Percentiles rank a stretch among this genome's conserved stretches.
Conservation (phyloP, 176 grass and related monocot species). For the Zoysia japonica region DNA sequence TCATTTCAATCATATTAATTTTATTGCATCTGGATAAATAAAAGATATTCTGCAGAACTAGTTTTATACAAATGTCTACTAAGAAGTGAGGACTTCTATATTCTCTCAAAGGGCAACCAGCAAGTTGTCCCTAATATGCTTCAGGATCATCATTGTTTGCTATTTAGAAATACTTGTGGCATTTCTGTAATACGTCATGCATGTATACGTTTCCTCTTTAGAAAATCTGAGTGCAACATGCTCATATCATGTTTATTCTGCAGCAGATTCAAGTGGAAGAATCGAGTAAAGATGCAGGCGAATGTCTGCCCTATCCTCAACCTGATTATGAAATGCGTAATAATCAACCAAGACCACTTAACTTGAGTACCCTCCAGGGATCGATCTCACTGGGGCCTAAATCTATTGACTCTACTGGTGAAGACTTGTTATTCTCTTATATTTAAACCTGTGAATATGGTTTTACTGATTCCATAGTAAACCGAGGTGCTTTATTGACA, state of each 20-base stretch:
- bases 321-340: conserved; percentile 43
- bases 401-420: conserved; percentile 7
- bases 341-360: conserved; percentile 21
- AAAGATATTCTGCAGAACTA: too few species aligned
- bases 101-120: not conserved
- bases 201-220: too few species aligned
- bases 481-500: not conserved
- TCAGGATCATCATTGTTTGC: not conserved
- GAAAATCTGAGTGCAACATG: not conserved
- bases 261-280: conserved; percentile 5
- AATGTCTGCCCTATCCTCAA: not conserved
- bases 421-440: conserved; percentile 19
- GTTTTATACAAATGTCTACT: too few species aligned
- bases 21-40: not conserved
- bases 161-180: not conserved
- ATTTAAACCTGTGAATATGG: not conserved
- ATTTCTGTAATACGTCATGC: not conserved
- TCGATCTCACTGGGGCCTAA: not conserved
- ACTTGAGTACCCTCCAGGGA: not conserved
- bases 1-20: not conserved
- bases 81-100: not conserved
- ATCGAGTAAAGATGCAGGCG: conserved; percentile 33
- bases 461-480: not conserved
- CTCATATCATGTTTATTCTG: not conserved
- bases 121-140: not conserved